Percentiles rank a stretch among this genome's conserved stretches.
Evolutionary conservation across 2,329 filamentous ascomycete genomes (phyloP).

Genomic region (Xylogone sp.): DNA sequence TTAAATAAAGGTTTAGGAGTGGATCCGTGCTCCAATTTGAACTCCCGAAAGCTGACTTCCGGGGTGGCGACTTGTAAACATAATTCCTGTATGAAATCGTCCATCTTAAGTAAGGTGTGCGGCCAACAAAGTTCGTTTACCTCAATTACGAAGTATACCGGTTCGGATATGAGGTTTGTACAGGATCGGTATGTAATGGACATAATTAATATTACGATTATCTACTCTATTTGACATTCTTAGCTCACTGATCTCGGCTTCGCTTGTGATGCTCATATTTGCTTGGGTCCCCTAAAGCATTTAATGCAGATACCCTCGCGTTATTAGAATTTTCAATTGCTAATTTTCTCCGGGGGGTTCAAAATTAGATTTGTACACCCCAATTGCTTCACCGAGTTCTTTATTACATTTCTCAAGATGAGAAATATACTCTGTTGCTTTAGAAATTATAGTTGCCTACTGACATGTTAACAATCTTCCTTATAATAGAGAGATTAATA

Average conservation of each 20-base stretch:
- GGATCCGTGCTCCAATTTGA: no score
- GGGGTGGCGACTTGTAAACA: no score
- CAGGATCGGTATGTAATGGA: no score
- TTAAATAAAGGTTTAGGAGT: no score
- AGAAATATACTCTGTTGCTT: conserved; percentile 2
- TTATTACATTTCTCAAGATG: conserved; percentile 4
- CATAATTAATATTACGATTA: background rate
- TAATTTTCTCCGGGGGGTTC: background rate
- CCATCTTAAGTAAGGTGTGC: no score
- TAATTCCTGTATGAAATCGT: no score
- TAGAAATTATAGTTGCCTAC: conserved; percentile 3
- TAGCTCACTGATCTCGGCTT: background rate
- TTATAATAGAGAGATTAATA: background rate
- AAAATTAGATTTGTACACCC: background rate
- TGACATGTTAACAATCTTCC: background rate
- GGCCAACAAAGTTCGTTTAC: no score
- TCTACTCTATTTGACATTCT: background rate
- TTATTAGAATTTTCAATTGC: background rate
- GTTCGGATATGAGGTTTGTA: no score
- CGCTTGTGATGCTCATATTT: background rate
- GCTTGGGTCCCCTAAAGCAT: background rate
- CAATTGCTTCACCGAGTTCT: background rate
- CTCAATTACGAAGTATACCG: no score
- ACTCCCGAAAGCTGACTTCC: no score
- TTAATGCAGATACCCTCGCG: background rate